These are phyloP conservation scores for Cercospora zeae-maydis DNA, from an alignment of 2,329 filamentous ascomycete species.

Conservation along the genomic window DNA sequence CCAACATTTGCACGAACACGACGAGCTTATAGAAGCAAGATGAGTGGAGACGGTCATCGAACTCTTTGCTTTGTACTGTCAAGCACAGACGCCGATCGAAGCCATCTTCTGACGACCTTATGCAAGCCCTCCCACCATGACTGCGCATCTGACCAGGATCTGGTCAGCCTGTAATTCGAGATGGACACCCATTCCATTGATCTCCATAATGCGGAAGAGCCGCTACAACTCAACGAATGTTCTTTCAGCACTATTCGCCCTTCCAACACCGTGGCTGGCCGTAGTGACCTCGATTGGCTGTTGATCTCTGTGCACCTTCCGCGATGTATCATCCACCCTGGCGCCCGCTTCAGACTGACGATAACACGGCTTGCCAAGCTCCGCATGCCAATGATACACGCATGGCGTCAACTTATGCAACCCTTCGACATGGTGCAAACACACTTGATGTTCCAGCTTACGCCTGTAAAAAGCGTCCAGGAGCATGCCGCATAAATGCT, in stretches of 20 bases:
- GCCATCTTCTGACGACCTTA: neutral
- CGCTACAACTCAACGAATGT: neutral
- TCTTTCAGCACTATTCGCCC: neutral
- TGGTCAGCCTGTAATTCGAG: neutral
- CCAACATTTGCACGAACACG: neutral
- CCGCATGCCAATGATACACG: conserved; percentile 1
- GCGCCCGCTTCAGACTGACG: neutral
- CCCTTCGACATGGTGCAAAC: neutral
- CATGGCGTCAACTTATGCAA: neutral
- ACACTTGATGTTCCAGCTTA: conserved; percentile 1
- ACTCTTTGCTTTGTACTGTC: neutral
- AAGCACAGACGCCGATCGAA: neutral
- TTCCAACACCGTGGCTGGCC: neutral
- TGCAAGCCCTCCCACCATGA: neutral
- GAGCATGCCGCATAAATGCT: neutral
- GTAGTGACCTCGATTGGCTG: neutral
- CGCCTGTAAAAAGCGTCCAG: neutral
- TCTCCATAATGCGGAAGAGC: neutral
- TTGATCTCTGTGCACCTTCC: neutral
- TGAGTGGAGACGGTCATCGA: neutral
- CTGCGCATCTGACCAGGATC: neutral
- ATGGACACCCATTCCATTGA: neutral
- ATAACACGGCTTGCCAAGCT: neutral
- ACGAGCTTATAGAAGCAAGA: neutral
- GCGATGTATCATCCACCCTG: neutral